phyloP scores from a whole-genome alignment of 495 filamentous ascomycete genomes.

The Hypoxylon subgilvum region DNA sequence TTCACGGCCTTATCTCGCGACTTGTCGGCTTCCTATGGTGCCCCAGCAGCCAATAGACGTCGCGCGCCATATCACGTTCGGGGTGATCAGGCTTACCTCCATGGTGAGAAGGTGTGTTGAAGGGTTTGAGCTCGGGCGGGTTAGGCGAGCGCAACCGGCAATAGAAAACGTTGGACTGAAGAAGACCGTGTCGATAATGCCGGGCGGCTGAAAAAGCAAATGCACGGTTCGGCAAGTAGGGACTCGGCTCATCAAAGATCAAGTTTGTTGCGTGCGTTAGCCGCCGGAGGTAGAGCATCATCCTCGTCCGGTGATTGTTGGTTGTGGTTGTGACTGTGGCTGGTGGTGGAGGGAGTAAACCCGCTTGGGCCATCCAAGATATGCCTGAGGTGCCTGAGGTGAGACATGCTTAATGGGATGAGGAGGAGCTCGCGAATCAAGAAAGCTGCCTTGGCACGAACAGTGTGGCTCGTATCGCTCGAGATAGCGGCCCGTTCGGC shows the following conservation, averaged over 20 bases:
- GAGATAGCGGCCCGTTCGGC: conserved; percentile 17
- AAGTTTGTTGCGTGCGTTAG: conserved; percentile 29
- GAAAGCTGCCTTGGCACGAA: conserved; percentile 21
- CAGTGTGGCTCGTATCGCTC: conserved; percentile 35
- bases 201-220: background rate
- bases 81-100: conserved; percentile 12
- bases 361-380: conserved; percentile 5
- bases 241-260: conserved; percentile 19
- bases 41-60: conserved; percentile 14
- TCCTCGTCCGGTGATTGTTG: conserved; percentile 7
- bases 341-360: conserved; percentile 25
- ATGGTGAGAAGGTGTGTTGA: conserved; percentile 14
- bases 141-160: background rate
- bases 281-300: conserved; percentile 15
- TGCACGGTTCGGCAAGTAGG: conserved; percentile 22
- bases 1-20: conserved; percentile 19
- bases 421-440: conserved; percentile 16
- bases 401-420: conserved; percentile 29
- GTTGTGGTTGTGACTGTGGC: conserved; percentile 23
- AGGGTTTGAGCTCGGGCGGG: conserved; percentile 9
- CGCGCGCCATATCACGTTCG: conserved; percentile 15
- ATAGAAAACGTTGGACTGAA: background rate
- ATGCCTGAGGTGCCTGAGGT: conserved; percentile 7
- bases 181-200: conserved; percentile 3
- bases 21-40: conserved; percentile 19